Conservation (phyloP, 139 green algal genomes). For the Pseudopediastrum boryanum region DNA sequence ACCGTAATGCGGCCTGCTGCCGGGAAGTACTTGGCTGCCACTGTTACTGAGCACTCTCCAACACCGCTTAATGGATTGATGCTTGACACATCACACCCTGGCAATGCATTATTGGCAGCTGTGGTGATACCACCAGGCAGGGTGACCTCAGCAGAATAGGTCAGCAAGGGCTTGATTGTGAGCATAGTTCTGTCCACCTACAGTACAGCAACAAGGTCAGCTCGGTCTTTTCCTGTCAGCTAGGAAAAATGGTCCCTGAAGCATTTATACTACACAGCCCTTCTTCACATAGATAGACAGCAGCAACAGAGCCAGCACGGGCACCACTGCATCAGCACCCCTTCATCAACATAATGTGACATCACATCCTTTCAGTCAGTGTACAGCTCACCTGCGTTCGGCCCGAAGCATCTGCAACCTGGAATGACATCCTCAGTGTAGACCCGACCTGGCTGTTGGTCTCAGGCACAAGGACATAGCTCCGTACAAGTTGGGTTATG, state of each 20-base stretch:
- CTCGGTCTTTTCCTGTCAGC: too few relatives aligned
- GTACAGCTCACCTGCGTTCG: too few relatives aligned
- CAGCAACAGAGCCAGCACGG: too few relatives aligned
- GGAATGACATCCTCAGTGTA: constrained; percentile 35
- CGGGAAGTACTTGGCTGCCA: constrained; percentile 37
- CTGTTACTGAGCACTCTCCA: constrained; percentile 25
- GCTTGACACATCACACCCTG: background rate
- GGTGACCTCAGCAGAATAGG: background rate
- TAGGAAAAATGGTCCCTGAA: too few relatives aligned
- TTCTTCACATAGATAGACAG: too few relatives aligned
- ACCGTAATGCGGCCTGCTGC: background rate
- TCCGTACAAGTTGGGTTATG: constrained; percentile 34
- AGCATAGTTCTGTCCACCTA: constrained; percentile 30
- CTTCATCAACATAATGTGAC: too few relatives aligned
- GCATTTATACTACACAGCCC: too few relatives aligned
- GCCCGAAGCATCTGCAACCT: constrained; percentile 37
- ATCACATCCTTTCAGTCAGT: too few relatives aligned
- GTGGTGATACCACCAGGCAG: background rate
- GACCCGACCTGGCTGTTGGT: constrained; percentile 19
- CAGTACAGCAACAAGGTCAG: too few relatives aligned
- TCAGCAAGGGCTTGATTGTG: constrained; percentile 18
- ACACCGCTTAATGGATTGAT: constrained; percentile 18
- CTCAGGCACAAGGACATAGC: constrained; percentile 35
- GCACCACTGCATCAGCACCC: too few relatives aligned
- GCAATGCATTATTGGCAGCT: constrained; percentile 4